Evolutionary conservation across 306 rosid species (phyloP), one percentile per base, ranked within the genome.

Genomic region (Hippophae tibetana): DNA sequence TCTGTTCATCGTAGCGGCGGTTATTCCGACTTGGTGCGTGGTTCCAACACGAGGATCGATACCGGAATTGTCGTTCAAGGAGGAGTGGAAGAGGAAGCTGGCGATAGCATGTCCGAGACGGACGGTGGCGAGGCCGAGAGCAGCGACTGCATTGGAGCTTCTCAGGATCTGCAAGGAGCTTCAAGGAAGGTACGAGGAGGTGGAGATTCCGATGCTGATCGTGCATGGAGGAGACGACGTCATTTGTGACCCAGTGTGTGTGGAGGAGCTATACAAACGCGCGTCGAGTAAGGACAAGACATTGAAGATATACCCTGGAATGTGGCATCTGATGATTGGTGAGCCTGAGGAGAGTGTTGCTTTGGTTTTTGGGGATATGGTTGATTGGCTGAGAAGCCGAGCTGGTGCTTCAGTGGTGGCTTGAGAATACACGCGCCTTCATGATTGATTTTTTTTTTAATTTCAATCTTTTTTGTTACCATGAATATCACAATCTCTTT

Each of bases 311-410:
- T 77, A 83, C 53, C 82, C 74, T 0, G 95, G 80, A 7, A 80
- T 92, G 99, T 92, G 93, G 93, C 96, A 92, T 60, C 99, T 88
- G 81, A 47, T 92, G 68, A 6, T 75, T 11, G 96, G 99, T 0
- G 99, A 92, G 26, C 26, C 83, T 0, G 65, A 70, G 26, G 86
- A 92, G 67, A 64, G 60, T 10, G 94, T 88, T 1, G 96, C 82
- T 42, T 48, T 78, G 57, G 99, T 78, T 8, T 92, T 83, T 50
- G 85, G 85, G 40, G 95, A 88, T 57, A 82, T 92, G 72, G 54
- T 76, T 51, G 82, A 74, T 49, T 87, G 98, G 98, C 84, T 92
- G 58, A 62, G 47, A 1, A 53, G 54, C 41, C 79, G 82, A 47
- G 75, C 69, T 0, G 75, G 72, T 47, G 60, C 71, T 43, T 23